Evolutionary conservation across 352 stramenopile species (phyloP), one percentile per base, ranked within the genome.

Genomic region (Nothophytophthora sp.): DNA sequence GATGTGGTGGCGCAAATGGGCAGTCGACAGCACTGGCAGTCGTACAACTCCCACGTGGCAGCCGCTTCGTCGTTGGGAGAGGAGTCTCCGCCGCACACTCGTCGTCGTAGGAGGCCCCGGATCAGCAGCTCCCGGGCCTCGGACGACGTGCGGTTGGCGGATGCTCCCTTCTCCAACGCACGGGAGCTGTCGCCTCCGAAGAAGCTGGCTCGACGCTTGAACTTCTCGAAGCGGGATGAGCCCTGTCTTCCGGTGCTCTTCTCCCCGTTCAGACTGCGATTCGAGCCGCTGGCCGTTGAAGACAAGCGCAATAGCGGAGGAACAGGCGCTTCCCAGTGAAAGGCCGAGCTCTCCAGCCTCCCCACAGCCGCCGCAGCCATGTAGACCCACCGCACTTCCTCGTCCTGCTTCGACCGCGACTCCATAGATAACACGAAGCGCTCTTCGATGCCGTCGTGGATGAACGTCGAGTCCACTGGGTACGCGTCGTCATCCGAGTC

Each of bases 11-110:
- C 67, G 36, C 52, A 67, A 34, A 80, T 61, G 15, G 68, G 66
- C 43, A 83, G 61, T 11, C 67, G 52, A 52, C 73, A 83, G 27
- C 72, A 38, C 29, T 53, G 50, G 39, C 73, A 83, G 42, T 80
- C 73, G 28, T 64, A 70, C n/a, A 83, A 40, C 33, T 61, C 55
- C 45, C 69, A 76, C 1, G 16, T 13, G 9, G 38, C 10, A n/a
- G n/a, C n/a, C n/a, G n/a, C n/a, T n/a, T n/a, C n/a, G n/a, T n/a
- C n/a, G 5, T 56, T 50, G 24, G 52, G 46, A 20, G 41, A 42
- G 25, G 46, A 16, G 12, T 12, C 23, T 9, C 37, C 20, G 3
- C 18, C 16, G 11, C 35, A 20, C 32, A 50, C 55, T 20, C 50
- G 38, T 2, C 54, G 41, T 7, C 16, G 20, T n/a, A 47, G 39